phyloP scores from a whole-genome alignment of 495 filamentous ascomycete genomes.

The Penicillium steckii region DNA sequence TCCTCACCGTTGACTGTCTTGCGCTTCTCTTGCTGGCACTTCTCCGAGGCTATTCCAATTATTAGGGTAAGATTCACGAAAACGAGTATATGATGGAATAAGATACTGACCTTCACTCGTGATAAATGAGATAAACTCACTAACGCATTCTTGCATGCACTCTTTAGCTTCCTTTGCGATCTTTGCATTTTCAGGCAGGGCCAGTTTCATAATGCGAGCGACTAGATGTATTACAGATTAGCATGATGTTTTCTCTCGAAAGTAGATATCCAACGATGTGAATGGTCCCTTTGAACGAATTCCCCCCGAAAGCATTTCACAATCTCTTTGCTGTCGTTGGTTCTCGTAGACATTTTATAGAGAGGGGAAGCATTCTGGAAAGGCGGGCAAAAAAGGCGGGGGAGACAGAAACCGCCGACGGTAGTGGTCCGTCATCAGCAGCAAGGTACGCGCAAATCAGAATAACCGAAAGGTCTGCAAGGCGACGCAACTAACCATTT shows the following conservation, averaged over 20 bases:
- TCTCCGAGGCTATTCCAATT: slow-evolving; percentile 80
- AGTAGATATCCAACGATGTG: neutral
- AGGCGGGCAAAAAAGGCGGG: slow-evolving; percentile 16
- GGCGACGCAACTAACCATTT: slow-evolving; percentile 85
- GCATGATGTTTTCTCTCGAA: slow-evolving; percentile 33
- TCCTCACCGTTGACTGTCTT: slow-evolving; percentile 99
- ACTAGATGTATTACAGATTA: slow-evolving; percentile 93
- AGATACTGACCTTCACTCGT: slow-evolving; percentile 84
- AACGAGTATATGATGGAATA: too few relatives aligned
- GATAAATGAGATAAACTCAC: slow-evolving; percentile 99
- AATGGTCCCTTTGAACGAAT: neutral
- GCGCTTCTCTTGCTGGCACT: slow-evolving; percentile 98
- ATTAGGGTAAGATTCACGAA: too few relatives aligned
- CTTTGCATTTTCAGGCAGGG: slow-evolving; percentile 96
- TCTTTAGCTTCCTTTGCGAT: slow-evolving; percentile 99
- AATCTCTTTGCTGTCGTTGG: neutral
- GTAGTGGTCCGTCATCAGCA: slow-evolving; percentile 45
- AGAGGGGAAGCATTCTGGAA: slow-evolving; percentile 6
- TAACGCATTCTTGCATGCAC: slow-evolving; percentile 99
- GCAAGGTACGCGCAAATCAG: slow-evolving; percentile 59
- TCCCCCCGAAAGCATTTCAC: neutral
- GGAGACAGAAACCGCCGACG: slow-evolving; percentile 11
- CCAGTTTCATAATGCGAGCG: slow-evolving; percentile 97
- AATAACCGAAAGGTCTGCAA: slow-evolving; percentile 50
- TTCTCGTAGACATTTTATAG: neutral